Evolutionary conservation across 768 basidiomycete genomes (phyloP), one percentile per base, ranked within the genome.

Genomic region (Rhizopogon vinicolor): DNA sequence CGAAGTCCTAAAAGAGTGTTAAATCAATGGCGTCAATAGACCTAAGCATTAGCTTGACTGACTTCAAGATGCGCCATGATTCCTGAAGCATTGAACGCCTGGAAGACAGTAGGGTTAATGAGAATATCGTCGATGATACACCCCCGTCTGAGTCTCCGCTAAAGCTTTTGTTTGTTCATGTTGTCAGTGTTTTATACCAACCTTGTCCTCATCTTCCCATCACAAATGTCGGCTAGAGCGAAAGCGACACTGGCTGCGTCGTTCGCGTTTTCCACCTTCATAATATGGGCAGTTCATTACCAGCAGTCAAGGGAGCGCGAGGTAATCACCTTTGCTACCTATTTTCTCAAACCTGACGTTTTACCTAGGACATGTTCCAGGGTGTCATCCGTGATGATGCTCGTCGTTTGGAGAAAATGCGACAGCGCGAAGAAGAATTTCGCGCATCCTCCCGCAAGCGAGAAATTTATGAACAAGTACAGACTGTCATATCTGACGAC

Each of bases 351-450:
- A 18, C 40, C 29, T 22, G 52, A 48, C 25, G 19, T 44, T 51
- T 2, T 39, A 22, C 22, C 3, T 57, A 98, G 94, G 85, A 75
- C 29, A 97, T 97, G 94, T 96, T 90, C 66, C 78, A 87, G 65
- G 94, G 94, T 25, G 95, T 97, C 2, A 64, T 96, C 44, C 82
- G 85, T 51, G 94, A 97, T 66, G 95, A 98, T 64, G 89, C 85
- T 62, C 85, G 93, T 25, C 76, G 89, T 57, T 75, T 70, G 63
- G 81, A 85, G 64, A 93, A 93, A 72, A 81, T 81, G 80, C 77
- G 61, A 46, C 80, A 84, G 68, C 78, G 86, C 58, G 80, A 87
- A 67, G 80, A 77, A 56, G 87, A 83, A 0, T 69, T 86, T 22
- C 74, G 79, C 48, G 78, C 80, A 46, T 91, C 89, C 0, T 74